These are phyloP conservation scores for Aegle marmelos DNA, from an alignment of 345 rosid genomes.

Conservation along the genomic window DNA sequence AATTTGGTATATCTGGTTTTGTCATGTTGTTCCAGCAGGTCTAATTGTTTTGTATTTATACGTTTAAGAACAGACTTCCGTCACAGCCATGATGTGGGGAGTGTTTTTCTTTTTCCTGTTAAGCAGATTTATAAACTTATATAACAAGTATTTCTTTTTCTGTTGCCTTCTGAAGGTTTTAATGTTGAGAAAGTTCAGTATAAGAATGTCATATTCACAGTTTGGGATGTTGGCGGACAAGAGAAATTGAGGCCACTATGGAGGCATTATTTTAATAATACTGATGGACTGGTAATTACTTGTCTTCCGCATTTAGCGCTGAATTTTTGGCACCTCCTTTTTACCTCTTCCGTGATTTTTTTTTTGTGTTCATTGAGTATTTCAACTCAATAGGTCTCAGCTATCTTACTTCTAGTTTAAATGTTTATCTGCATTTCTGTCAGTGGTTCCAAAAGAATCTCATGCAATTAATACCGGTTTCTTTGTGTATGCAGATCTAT, in stretches of 20 bases:
- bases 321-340: not conserved
- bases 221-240: slow-evolving; percentile 99
- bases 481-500: slow-evolving; percentile 58
- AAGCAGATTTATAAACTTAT: slow-evolving; percentile 6
- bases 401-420: not conserved
- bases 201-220: slow-evolving; percentile 96
- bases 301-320: not conserved
- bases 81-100: not conserved
- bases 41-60: not conserved
- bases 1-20: not conserved
- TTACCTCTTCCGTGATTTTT: not conserved
- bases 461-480: not conserved
- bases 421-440: not conserved
- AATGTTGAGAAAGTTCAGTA: slow-evolving; percentile 99
- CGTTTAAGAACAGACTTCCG: not conserved
- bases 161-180: slow-evolving; percentile 58
- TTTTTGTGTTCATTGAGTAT: not conserved
- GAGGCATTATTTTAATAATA: slow-evolving; percentile 98
- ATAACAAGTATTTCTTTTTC: not conserved
- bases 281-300: slow-evolving; percentile 85
- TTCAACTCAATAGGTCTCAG: not conserved
- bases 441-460: not conserved
- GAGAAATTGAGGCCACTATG: slow-evolving; percentile 96
- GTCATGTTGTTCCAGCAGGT: not conserved
- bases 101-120: not conserved